Conservation (phyloP, 1,284 basidiomycete genomes). For the Apiotrichum domesticum region DNA sequence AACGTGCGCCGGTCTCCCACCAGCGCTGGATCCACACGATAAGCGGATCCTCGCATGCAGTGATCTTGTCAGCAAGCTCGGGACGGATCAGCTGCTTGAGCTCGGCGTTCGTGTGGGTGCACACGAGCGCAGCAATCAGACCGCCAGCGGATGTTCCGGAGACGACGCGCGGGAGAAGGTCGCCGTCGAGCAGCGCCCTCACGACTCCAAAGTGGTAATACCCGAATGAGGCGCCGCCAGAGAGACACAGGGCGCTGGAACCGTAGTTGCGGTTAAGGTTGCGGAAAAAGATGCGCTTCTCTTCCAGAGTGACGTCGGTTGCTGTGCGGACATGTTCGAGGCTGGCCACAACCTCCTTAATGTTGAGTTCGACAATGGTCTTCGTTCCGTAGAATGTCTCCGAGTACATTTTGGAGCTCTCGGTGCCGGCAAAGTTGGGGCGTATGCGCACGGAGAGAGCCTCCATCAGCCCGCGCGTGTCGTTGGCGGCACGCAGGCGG, state of each 20-base stretch:
- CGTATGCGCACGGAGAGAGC: constrained; percentile 88
- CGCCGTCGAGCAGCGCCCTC: constrained; percentile 81
- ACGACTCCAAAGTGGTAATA: constrained; percentile 76
- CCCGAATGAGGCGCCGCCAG: constrained; percentile 88
- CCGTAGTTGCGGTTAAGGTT: constrained; percentile 83
- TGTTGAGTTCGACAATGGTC: constrained; percentile 78
- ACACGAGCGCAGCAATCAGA: constrained; percentile 69
- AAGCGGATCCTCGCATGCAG: constrained; percentile 81
- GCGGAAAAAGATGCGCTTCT: constrained; percentile 90
- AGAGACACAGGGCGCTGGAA: constrained; percentile 82
- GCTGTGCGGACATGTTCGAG: constrained; percentile 70
- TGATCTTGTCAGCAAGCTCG: constrained; percentile 76
- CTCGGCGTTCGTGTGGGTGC: constrained; percentile 87
- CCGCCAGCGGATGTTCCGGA: constrained; percentile 88
- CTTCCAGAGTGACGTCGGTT: constrained; percentile 67
- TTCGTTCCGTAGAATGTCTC: constrained; percentile 84
- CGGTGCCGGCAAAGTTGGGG: constrained; percentile 90
- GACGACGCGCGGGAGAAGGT: constrained; percentile 80
- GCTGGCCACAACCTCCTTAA: constrained; percentile 68
- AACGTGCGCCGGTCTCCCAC: constrained; percentile 82
- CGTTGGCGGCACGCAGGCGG: constrained; percentile 50
- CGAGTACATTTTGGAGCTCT: constrained; percentile 82
- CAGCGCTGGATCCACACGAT: constrained; percentile 73
- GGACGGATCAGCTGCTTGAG: constrained; percentile 70
- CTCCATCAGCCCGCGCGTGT: constrained; percentile 76